Percentiles rank a stretch among this genome's conserved stretches.
Evolutionary conservation across 257 asterid genomes (phyloP).

Genomic region (Nicotiana otophora): DNA sequence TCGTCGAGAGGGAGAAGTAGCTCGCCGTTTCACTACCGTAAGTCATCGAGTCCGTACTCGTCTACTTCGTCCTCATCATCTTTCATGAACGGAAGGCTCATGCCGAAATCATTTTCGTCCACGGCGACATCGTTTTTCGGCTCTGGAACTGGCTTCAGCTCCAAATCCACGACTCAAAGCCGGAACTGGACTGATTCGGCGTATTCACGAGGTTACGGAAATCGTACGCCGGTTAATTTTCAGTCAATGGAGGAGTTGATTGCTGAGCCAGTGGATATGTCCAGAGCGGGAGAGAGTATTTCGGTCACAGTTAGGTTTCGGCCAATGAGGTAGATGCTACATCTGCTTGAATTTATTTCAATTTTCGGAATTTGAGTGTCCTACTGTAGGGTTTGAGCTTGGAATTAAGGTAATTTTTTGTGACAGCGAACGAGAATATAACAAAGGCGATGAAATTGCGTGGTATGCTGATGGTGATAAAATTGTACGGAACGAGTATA

Average conservation of each 20-base stretch:
- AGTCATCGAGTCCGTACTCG: conserved; percentile 82
- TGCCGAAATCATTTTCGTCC: conserved; percentile 63
- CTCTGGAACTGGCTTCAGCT: conserved; percentile 22
- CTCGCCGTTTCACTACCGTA: conserved; percentile 58
- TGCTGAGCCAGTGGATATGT: conserved; percentile 52
- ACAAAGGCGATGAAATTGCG: conserved; percentile 85
- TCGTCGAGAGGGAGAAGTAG: conserved; percentile 85
- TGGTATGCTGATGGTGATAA: conserved; percentile 90
- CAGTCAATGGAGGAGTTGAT: conserved; percentile 60
- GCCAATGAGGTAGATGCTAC: conserved; percentile 77
- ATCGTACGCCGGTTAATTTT: conserved; percentile 52
- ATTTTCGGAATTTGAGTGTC: conserved; percentile 13
- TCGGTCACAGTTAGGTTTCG: conserved; percentile 95
- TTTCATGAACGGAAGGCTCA: conserved; percentile 56
- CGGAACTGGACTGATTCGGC: conserved; percentile 36
- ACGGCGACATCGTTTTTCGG: conserved; percentile 60
- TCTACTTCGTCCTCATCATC: conserved; percentile 87
- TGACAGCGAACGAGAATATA: conserved; percentile 85
- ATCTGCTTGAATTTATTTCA: conserved; percentile 46
- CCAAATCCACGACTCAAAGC: conserved; percentile 73
- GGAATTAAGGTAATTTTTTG: conserved; percentile 22
- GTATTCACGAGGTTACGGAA: conserved; percentile 29
- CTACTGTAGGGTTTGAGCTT: conserved; percentile 33
- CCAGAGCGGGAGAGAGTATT: conserved; percentile 86
- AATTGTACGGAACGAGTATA: conserved; percentile 81